phyloP scores from a whole-genome alignment of 2,329 filamentous ascomycete genomes.

The Zasmidium citrigriseum region DNA sequence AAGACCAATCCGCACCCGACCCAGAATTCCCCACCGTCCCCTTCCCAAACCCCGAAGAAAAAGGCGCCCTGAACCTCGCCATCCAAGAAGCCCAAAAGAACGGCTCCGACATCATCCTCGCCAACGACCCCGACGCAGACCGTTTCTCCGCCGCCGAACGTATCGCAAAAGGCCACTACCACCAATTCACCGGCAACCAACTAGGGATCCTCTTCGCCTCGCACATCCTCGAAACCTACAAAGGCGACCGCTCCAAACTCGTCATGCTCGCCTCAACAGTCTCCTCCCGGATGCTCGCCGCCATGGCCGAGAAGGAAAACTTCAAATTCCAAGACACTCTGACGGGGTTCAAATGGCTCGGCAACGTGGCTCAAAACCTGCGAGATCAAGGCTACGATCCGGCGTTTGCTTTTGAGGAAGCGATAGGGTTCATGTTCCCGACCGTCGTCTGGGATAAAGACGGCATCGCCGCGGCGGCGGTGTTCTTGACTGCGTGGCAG shows the following conservation, averaged over 20 bases:
- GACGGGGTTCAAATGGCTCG: slow-evolving; percentile 70
- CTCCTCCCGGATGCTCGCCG: slow-evolving; percentile 63
- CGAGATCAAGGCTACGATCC: slow-evolving; percentile 52
- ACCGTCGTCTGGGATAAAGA: slow-evolving; percentile 66
- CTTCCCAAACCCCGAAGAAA: slow-evolving; percentile 67
- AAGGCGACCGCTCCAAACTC: slow-evolving; percentile 41
- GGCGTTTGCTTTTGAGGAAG: slow-evolving; percentile 65
- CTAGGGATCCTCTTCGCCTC: slow-evolving; percentile 62
- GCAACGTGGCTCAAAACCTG: slow-evolving; percentile 59
- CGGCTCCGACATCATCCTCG: slow-evolving; percentile 55
- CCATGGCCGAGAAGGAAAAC: slow-evolving; percentile 56
- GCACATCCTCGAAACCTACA: slow-evolving; percentile 54
- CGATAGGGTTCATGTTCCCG: slow-evolving; percentile 67
- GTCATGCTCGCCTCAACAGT: slow-evolving; percentile 65
- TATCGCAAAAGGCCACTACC: slow-evolving; percentile 56
- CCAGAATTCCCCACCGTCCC: slow-evolving; percentile 65
- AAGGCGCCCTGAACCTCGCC: slow-evolving; percentile 61
- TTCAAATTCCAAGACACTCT: slow-evolving; percentile 63
- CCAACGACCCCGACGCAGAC: slow-evolving; percentile 67
- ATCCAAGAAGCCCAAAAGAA: slow-evolving; percentile 56
- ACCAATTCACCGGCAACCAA: slow-evolving; percentile 66
- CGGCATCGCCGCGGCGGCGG: slow-evolving; percentile 60
- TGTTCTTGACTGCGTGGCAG: slow-evolving; percentile 59
- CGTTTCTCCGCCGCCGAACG: slow-evolving; percentile 63
- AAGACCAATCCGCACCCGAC: slow-evolving; percentile 58